These are phyloP conservation scores for Eucommia ulmoides DNA, from an alignment of 257 asterid genomes.

Conservation along the genomic window DNA sequence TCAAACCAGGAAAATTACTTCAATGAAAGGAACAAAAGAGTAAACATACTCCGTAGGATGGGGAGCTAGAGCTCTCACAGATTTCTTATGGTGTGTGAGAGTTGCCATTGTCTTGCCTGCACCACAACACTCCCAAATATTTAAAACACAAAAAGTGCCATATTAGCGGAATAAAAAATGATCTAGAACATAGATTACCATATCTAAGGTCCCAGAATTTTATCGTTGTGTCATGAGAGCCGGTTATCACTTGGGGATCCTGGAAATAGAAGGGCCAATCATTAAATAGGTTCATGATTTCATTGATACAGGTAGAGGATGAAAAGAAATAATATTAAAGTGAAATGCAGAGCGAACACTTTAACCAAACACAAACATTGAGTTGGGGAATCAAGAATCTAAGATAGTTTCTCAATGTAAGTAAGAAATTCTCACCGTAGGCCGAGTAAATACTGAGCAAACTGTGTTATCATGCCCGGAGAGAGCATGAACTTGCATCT, in stretches of 20 bases:
- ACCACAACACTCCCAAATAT: too few relatives aligned
- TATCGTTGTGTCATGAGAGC: constrained; percentile 89
- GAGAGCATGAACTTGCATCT: constrained; percentile 81
- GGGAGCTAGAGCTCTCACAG: constrained; percentile 77
- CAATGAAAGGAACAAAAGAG: background rate
- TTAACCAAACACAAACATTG: too few relatives aligned
- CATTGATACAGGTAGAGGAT: too few relatives aligned
- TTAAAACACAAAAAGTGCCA: constrained; percentile 12
- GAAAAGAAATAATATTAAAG: too few relatives aligned
- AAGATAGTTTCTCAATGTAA: background rate
- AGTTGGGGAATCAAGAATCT: too few relatives aligned
- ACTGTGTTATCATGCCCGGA: constrained; percentile 94
- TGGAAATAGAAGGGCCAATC: constrained; percentile 39
- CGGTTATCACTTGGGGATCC: constrained; percentile 99
- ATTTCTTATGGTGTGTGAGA: constrained; percentile 80
- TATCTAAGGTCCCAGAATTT: constrained; percentile 90
- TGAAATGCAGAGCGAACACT: too few relatives aligned
- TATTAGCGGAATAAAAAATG: too few relatives aligned
- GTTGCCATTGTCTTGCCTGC: constrained; percentile 83
- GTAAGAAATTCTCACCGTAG: constrained; percentile 34
- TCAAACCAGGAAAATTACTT: background rate
- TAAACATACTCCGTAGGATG: constrained; percentile 70
- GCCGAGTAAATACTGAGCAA: constrained; percentile 87
- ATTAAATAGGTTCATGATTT: too few relatives aligned
- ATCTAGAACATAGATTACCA: constrained; percentile 24